phyloP scores from a whole-genome alignment of 108 stramenopile species.

The Aurantiochytrium sp. region DNA sequence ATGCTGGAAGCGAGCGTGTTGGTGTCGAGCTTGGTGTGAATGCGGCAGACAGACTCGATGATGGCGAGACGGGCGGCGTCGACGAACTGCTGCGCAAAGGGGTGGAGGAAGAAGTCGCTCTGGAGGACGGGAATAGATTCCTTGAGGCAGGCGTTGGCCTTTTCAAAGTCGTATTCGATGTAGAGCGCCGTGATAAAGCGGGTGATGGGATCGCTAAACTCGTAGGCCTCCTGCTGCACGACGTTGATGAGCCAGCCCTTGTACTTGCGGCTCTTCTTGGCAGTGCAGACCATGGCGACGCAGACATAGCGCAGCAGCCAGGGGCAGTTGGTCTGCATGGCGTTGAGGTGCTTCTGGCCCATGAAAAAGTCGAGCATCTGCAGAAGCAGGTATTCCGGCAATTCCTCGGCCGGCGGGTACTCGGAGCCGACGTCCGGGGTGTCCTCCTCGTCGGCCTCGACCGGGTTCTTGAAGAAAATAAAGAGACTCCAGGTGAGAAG shows the following conservation, averaged over 20 bases:
- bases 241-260: constrained; percentile 77
- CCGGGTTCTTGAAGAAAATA: constrained; percentile 88
- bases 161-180: constrained; percentile 96
- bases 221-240: constrained; percentile 73
- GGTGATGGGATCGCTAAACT: constrained; percentile 90
- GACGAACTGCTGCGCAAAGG: constrained; percentile 72
- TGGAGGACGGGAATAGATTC: constrained; percentile 73
- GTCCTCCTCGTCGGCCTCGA: constrained; percentile 20
- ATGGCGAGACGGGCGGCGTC: constrained; percentile 95
- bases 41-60: constrained; percentile 97
- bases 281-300: constrained; percentile 86
- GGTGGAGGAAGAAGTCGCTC: constrained; percentile 93
- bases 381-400: constrained; percentile 63
- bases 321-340: constrained; percentile 95
- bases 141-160: constrained; percentile 74
- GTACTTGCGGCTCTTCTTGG: constrained; percentile 70
- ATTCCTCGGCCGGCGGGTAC: constrained; percentile 1
- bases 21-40: constrained; percentile 96
- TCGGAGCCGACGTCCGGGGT: neutral
- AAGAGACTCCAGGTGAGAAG: constrained; percentile 95
- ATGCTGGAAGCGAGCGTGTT: constrained; percentile 80
- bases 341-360: constrained; percentile 73
- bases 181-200: constrained; percentile 90
- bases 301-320: constrained; percentile 94
- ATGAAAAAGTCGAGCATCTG: constrained; percentile 74